A percentile compares a stretch with the other conserved stretches of the same genome.
Evolutionary conservation across 2,329 filamentous ascomycete species (phyloP).

Genomic region (Aspergillus fischeri): DNA sequence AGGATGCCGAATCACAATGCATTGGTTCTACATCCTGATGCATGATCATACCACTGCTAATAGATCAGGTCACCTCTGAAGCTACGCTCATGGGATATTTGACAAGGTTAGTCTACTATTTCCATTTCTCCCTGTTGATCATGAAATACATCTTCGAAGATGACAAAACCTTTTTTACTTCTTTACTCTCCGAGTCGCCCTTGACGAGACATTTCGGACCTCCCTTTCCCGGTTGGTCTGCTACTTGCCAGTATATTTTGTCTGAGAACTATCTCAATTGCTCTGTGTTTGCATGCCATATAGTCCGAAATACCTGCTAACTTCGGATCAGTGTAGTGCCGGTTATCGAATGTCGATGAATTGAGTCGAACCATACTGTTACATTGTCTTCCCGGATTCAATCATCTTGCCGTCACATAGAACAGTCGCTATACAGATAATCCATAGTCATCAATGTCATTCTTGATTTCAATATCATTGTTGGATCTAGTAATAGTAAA

Average conservation of each 20-base stretch:
- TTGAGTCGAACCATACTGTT: neutral
- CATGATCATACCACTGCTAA: conserved; percentile 13
- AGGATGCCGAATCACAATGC: neutral
- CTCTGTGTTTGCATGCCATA: neutral
- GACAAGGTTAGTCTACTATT: conserved; percentile 22
- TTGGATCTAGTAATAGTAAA: neutral
- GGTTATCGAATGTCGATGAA: neutral
- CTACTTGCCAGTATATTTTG: conserved; percentile 69
- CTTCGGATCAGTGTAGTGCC: neutral
- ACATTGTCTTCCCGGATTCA: too few species aligned
- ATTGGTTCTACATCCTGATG: neutral
- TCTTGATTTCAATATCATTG: neutral
- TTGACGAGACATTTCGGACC: conserved; percentile 61
- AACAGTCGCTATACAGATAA: neutral
- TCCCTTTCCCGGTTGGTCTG: conserved; percentile 61
- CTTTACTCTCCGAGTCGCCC: conserved; percentile 64
- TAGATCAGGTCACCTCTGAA: conserved; percentile 12
- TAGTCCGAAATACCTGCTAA: neutral
- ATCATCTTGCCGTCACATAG: neutral
- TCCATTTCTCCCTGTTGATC: conserved; percentile 3
- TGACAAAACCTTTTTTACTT: conserved; percentile 59
- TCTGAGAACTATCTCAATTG: conserved; percentile 48
- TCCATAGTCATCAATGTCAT: neutral
- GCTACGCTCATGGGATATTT: neutral
- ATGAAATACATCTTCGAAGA: conserved; percentile 41